Evolutionary conservation across 305 asterid species (phyloP).

Genomic region (Fraxinus dipetala): DNA sequence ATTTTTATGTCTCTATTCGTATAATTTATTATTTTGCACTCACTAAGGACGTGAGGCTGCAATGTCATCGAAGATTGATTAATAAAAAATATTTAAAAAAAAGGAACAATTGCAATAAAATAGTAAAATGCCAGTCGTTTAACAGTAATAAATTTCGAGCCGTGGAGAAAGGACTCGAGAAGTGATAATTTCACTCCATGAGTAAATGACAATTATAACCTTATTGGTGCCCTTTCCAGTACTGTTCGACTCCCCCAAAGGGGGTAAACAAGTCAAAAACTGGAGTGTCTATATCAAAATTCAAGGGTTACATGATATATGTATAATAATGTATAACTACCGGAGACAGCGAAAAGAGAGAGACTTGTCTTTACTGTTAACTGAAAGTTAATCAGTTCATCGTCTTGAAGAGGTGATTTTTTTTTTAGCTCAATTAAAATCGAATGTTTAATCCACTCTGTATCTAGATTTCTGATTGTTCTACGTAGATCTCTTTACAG

Average conservation of each 20-base stretch:
- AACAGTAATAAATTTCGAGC: neutral
- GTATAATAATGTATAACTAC: neutral
- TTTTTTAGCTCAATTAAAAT: neutral
- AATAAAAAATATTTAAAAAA: neutral
- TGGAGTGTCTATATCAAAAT: neutral
- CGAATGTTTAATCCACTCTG: neutral
- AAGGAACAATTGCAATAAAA: neutral
- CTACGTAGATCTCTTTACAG: neutral
- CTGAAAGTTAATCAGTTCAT: constrained; percentile 21
- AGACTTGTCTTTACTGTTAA: constrained; percentile 31
- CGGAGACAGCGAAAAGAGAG: constrained; percentile 9
- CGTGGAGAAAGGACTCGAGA: neutral
- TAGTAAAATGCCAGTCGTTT: neutral
- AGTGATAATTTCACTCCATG: neutral
- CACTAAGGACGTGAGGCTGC: neutral
- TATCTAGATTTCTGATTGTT: neutral
- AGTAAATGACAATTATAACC: neutral
- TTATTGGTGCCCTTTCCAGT: neutral
- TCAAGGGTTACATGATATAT: neutral
- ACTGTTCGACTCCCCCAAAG: neutral
- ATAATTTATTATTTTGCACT: neutral
- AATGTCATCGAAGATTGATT: neutral
- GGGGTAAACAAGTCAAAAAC: neutral
- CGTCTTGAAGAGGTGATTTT: neutral
- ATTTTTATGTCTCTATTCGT: neutral